Evolutionary conservation across 1,139 yeast genomes (phyloP).

Genomic region (Magnusiomyces magnusii): DNA sequence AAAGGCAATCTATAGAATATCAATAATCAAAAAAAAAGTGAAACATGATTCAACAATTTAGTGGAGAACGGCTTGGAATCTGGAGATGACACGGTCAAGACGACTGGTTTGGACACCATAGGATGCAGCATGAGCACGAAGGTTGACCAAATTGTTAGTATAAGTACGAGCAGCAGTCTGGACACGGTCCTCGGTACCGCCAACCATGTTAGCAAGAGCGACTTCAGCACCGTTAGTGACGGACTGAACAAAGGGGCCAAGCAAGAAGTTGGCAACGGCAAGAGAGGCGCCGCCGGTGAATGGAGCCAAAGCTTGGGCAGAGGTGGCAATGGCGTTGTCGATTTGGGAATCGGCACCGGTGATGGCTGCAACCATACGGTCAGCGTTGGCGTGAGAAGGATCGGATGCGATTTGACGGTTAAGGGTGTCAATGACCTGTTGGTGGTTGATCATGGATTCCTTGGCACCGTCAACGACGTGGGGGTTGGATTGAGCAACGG

Average conservation of each 20-base stretch:
- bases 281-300: slow-evolving; percentile 21
- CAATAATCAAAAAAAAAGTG: no score
- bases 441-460: slow-evolving; percentile 22
- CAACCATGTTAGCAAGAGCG: slow-evolving; percentile 21
- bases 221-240: slow-evolving; percentile 27
- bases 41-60: no score
- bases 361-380: slow-evolving; percentile 16
- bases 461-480: slow-evolving; percentile 16
- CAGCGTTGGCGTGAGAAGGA: slow-evolving; percentile 20
- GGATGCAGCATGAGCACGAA: background rate
- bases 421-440: slow-evolving; percentile 21
- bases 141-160: background rate
- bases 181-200: slow-evolving; percentile 20
- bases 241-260: slow-evolving; percentile 25
- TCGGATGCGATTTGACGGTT: slow-evolving; percentile 17
- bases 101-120: background rate
- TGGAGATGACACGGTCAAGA: background rate
- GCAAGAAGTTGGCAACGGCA: slow-evolving; percentile 19
- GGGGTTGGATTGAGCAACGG: background rate
- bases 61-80: background rate
- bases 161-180: background rate
- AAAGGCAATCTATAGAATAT: background rate
- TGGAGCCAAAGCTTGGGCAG: slow-evolving; percentile 22
- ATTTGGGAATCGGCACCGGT: slow-evolving; percentile 19
- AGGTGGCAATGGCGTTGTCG: slow-evolving; percentile 19